Evolutionary conservation across 768 basidiomycete genomes (phyloP).

Genomic region (Harrya chromipes): DNA sequence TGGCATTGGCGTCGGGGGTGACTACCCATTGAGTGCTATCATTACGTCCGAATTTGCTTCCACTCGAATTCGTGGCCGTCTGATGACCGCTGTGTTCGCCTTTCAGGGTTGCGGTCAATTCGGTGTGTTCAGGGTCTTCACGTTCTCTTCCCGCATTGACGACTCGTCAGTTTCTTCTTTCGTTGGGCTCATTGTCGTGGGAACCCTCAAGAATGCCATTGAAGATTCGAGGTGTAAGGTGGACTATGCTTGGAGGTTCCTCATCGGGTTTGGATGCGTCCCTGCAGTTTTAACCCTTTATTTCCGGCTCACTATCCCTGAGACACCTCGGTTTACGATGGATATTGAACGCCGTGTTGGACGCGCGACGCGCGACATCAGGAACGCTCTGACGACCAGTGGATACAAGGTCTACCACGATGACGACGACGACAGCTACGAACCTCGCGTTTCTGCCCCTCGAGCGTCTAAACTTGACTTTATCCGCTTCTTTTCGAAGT

Average conservation of each 20-base stretch:
- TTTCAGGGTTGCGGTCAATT: conserved; percentile 87
- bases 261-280: conserved; percentile 81
- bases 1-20: conserved; percentile 84
- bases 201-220: conserved; percentile 59
- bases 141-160: background rate
- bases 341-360: conserved; percentile 53
- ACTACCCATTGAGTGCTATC: conserved; percentile 78
- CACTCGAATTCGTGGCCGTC: conserved; percentile 67
- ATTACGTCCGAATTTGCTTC: conserved; percentile 86
- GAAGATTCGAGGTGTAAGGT: conserved; percentile 42
- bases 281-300: conserved; percentile 77
- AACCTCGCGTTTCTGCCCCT: conserved; percentile 57
- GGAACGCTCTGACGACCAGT: conserved; percentile 45
- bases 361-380: conserved; percentile 69
- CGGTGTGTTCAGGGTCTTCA: conserved; percentile 35
- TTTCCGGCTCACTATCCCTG: conserved; percentile 87
- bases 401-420: conserved; percentile 39
- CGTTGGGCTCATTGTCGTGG: conserved; percentile 56
- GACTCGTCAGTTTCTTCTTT: conserved; percentile 51
- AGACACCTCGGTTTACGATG: conserved; percentile 64
- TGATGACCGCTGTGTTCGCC: conserved; percentile 86
- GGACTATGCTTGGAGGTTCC: conserved; percentile 78
- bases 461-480: conserved; percentile 68
- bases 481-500: conserved; percentile 56
- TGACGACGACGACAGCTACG: conserved; percentile 47